phyloP scores from a whole-genome alignment of 73 alveolate species.

The Stentor roeselii region DNA sequence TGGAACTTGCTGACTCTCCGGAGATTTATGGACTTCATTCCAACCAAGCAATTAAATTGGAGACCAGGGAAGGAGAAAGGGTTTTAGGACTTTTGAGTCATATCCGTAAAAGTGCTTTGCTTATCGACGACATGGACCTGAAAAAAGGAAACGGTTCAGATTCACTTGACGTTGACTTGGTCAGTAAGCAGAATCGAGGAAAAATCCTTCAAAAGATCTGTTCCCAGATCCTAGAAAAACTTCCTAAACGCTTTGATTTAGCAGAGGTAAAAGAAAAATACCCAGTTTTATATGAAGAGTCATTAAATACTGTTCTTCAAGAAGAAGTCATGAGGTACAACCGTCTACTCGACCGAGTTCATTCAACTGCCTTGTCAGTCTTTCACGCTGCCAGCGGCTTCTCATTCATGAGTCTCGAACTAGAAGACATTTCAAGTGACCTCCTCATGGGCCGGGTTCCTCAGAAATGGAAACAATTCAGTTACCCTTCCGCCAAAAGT shows the following conservation, averaged over 20 bases:
- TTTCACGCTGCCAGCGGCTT: constrained; percentile 75
- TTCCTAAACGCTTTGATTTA: constrained; percentile 93
- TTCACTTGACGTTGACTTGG: constrained; percentile 92
- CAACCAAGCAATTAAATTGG: neutral
- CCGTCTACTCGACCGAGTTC: constrained; percentile 86
- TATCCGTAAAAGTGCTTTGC: constrained; percentile 96
- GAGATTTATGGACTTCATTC: constrained; percentile 20
- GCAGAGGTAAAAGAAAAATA: constrained; percentile 81
- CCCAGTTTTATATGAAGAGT: constrained; percentile 93
- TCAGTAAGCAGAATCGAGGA: constrained; percentile 85
- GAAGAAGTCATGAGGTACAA: constrained; percentile 97
- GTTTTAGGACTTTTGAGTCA: constrained; percentile 13
- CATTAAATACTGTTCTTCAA: constrained; percentile 97
- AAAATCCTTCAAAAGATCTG: constrained; percentile 52
- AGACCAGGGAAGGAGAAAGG: constrained; percentile 20
- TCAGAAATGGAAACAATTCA: constrained; percentile 62
- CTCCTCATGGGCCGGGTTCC: constrained; percentile 75
- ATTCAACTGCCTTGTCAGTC: constrained; percentile 66
- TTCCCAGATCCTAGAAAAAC: constrained; percentile 43
- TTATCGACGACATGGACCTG: constrained; percentile 89
- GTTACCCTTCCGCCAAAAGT: constrained; percentile 72
- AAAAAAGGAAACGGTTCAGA: constrained; percentile 84
- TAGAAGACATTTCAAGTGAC: constrained; percentile 68
- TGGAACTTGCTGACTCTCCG: neutral
- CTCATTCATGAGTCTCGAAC: constrained; percentile 72